A percentile compares a stretch with the other conserved stretches of the same genome.
phyloP scores from a whole-genome alignment of 2,329 filamentous ascomycete genomes.

The Colletotrichum falcatum region DNA sequence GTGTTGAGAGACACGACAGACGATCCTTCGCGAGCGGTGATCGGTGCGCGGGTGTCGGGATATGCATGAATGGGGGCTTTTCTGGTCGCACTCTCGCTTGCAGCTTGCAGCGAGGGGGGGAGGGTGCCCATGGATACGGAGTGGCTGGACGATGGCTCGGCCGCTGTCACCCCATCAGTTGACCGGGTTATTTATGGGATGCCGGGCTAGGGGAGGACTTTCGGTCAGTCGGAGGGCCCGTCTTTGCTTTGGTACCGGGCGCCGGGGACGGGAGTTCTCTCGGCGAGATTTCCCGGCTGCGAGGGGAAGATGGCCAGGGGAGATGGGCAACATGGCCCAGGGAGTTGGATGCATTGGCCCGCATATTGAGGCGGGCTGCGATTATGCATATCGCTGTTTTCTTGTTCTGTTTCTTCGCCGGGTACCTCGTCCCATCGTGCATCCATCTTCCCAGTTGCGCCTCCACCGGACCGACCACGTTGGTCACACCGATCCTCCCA shows the following conservation, averaged over 20 bases:
- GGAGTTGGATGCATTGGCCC: not conserved
- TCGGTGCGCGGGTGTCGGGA: not conserved
- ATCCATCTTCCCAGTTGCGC: slow-evolving; percentile 2
- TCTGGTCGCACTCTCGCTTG: slow-evolving; percentile 1
- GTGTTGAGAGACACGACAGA: slow-evolving; percentile 17
- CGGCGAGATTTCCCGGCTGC: slow-evolving; percentile 11
- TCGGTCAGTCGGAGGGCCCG: not conserved
- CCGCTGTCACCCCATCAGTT: not conserved
- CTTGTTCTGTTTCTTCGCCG: not conserved
- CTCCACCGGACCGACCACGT: too few species aligned
- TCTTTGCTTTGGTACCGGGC: not conserved
- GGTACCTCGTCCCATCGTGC: not conserved
- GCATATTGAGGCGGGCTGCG: not conserved
- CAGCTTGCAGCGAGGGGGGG: slow-evolving; percentile 13
- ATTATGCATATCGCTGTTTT: not conserved
- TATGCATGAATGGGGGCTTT: slow-evolving; percentile 17
- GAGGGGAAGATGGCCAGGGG: too few species aligned
- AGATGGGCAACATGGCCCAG: too few species aligned
- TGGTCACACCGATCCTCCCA: too few species aligned
- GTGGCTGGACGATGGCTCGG: slow-evolving; percentile 17
- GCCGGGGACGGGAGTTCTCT: not conserved
- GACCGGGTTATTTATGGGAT: not conserved
- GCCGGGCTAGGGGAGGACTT: slow-evolving; percentile 12
- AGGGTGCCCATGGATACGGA: not conserved
- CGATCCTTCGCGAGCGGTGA: not conserved